phyloP scores from a whole-genome alignment of 2,329 filamentous ascomycete genomes.

The Ophiostoma piceae region DNA sequence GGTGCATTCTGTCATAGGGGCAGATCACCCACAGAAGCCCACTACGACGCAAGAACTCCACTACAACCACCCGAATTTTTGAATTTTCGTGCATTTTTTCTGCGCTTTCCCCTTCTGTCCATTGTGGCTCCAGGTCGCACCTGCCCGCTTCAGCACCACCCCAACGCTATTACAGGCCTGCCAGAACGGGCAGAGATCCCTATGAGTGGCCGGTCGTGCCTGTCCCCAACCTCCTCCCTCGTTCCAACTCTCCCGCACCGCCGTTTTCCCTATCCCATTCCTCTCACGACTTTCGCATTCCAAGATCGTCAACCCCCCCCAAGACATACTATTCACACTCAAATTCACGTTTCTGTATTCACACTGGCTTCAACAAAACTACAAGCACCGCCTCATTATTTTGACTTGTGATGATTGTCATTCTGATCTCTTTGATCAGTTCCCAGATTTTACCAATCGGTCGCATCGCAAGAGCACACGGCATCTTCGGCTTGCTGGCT shows the following conservation, averaged over 20 bases:
- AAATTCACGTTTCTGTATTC: conserved; percentile 7
- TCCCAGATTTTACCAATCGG: background rate
- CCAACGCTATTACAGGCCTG: conserved; percentile 12
- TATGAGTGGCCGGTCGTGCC: conserved; percentile 23
- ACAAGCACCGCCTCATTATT: conserved; percentile 11
- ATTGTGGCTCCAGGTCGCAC: conserved; percentile 11
- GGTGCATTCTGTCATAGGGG: conserved; percentile 7
- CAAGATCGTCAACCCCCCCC: conserved; percentile 21
- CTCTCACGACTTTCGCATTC: conserved; percentile 15
- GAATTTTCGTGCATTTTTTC: conserved; percentile 2
- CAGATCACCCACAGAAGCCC: conserved; percentile 15
- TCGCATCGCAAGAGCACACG: conserved; percentile 14
- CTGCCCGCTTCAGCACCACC: conserved; percentile 16
- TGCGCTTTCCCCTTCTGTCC: conserved; percentile 8
- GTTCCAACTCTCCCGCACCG: conserved; percentile 17
- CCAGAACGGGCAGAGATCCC: conserved; percentile 9
- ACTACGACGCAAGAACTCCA: conserved; percentile 15
- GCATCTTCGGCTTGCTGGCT: conserved; percentile 13
- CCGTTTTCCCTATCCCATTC: conserved; percentile 18
- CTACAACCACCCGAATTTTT: conserved; percentile 21
- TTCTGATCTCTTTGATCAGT: background rate
- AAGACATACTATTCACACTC: background rate
- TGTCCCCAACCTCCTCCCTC: conserved; percentile 24
- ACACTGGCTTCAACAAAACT: conserved; percentile 16
- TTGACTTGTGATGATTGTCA: background rate